Evolutionary conservation across 2,329 filamentous ascomycete genomes (phyloP).

Genomic region (Aschersonia sp.): DNA sequence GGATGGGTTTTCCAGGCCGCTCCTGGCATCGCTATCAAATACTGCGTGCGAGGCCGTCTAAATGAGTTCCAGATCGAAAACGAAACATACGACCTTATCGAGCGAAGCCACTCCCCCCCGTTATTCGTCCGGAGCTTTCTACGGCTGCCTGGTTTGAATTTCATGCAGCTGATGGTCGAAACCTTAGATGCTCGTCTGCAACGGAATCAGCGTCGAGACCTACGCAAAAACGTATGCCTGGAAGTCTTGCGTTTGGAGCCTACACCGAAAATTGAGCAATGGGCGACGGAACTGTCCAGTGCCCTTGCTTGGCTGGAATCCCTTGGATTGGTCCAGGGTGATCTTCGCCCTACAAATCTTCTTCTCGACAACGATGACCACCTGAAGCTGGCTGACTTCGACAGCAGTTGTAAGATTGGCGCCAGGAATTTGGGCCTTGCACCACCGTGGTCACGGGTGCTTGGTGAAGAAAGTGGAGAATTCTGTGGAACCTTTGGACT

Average conservation of each 20-base stretch:
- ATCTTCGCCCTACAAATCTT: conserved; percentile 1
- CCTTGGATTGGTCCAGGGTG: conserved; percentile 1
- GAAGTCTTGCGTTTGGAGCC: conserved; percentile 1
- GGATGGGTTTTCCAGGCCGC: conserved; percentile 1
- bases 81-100: conserved; percentile 1
- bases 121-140: conserved; percentile 1
- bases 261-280: conserved; percentile 1
- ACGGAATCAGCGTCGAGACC: neutral
- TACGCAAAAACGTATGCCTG: neutral
- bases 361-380: conserved; percentile 1
- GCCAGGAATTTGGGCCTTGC: neutral
- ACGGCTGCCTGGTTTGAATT: neutral
- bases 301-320: conserved; percentile 1
- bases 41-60: neutral
- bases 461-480: conserved; percentile 1
- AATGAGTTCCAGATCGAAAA: conserved; percentile 1
- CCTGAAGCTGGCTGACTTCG: conserved; percentile 1
- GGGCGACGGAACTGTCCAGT: neutral
- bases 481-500: neutral
- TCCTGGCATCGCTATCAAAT: conserved; percentile 2
- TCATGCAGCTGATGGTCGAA: conserved; percentile 1
- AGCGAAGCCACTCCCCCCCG: neutral
- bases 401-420: conserved; percentile 1
- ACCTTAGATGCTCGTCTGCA: neutral
- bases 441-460: conserved; percentile 1